Percentiles rank a stretch among this genome's conserved stretches.
phyloP scores from a whole-genome alignment of 2,329 filamentous ascomycete species.

The Bipolaris cookei region DNA sequence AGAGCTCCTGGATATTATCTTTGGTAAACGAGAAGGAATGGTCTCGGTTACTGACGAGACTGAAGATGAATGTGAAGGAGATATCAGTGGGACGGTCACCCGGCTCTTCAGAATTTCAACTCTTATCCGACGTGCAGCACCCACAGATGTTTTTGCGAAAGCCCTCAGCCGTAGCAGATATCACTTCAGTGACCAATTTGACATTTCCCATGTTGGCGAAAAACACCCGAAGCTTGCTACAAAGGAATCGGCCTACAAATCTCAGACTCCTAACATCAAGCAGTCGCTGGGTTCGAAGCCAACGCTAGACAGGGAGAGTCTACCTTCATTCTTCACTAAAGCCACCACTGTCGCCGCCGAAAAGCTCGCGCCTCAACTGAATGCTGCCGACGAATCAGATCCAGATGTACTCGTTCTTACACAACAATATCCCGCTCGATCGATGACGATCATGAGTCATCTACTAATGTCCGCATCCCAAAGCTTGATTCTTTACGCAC shows the following conservation, averaged over 20 bases:
- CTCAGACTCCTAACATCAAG: neutral
- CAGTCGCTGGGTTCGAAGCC: neutral
- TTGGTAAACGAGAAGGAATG: neutral
- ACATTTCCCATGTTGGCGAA: neutral
- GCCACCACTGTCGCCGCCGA: neutral
- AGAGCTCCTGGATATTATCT: neutral
- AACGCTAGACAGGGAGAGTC: neutral
- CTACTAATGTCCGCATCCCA: neutral
- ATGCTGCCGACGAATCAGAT: neutral
- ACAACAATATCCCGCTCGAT: neutral
- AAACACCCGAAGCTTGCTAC: neutral
- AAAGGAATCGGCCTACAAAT: neutral
- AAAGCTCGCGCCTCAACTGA: neutral
- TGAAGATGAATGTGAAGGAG: neutral
- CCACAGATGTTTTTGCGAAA: neutral
- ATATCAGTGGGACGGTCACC: neutral
- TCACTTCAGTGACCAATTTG: neutral
- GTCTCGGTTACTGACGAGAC: neutral
- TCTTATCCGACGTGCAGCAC: neutral
- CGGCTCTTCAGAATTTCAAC: neutral
- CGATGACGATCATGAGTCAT: neutral
- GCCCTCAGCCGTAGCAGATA: neutral
- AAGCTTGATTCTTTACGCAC: neutral
- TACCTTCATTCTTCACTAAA: neutral
- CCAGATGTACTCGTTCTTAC: neutral